These are phyloP conservation scores for Hygrophorus pudorinus DNA, from an alignment of 768 basidiomycete species.

Conservation along the genomic window DNA sequence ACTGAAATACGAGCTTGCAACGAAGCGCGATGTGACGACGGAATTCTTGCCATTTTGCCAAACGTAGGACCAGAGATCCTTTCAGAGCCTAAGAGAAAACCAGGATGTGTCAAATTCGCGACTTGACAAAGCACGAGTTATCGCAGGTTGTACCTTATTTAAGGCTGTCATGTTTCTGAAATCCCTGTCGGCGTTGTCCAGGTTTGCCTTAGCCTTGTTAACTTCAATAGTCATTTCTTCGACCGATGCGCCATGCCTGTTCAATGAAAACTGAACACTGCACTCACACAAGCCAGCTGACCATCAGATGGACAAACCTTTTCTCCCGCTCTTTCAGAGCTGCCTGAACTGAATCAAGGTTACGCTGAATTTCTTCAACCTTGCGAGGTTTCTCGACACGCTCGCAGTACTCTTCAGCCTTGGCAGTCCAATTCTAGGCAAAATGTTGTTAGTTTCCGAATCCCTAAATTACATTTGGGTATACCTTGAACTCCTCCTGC, in stretches of 20 bases:
- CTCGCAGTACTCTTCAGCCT: conserved; percentile 54
- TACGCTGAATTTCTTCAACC: conserved; percentile 43
- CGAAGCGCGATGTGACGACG: conserved; percentile 82
- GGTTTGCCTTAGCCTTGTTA: conserved; percentile 47
- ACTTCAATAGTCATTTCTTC: conserved; percentile 71
- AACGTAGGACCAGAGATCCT: conserved; percentile 53
- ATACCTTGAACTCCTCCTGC: conserved; percentile 54
- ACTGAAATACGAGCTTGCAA: conserved; percentile 75
- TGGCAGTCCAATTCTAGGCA: conserved; percentile 49
- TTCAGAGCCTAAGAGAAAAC: conserved; percentile 44
- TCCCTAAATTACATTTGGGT: conserved; percentile 10
- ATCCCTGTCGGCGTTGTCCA: conserved; percentile 52
- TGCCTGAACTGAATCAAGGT: conserved; percentile 51
- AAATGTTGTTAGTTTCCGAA: not conserved
- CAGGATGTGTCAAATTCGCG: not conserved
- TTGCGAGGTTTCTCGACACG: conserved; percentile 49
- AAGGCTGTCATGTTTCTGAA: conserved; percentile 52
- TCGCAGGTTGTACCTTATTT: conserved; percentile 41
- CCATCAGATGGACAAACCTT: conserved; percentile 27
- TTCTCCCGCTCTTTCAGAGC: conserved; percentile 61
- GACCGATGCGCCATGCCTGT: conserved; percentile 65
- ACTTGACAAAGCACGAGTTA: not conserved
- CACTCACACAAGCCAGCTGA: not conserved
- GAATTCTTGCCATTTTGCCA: conserved; percentile 78
- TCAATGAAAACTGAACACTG: conserved; percentile 1